Evolutionary conservation across 345 rosid species (phyloP).

Genomic region (Eucalyptus curtisii): DNA sequence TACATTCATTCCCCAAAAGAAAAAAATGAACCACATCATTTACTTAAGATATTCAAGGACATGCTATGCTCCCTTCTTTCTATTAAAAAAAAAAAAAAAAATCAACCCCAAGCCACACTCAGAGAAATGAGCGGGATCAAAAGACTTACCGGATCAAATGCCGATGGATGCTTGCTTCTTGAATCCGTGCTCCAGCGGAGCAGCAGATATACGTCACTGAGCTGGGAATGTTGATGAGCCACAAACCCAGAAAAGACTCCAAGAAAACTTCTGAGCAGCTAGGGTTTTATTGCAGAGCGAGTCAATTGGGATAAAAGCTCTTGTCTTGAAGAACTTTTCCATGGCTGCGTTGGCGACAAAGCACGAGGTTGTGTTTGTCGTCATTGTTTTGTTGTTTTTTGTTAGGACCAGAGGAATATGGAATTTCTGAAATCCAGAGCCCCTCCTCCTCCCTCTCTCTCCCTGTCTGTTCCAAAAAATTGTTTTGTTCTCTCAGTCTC

Average conservation of each 20-base stretch:
- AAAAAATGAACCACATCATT: neutral
- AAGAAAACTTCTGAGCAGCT: constrained; percentile 8
- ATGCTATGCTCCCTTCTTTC: neutral
- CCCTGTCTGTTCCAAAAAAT: neutral
- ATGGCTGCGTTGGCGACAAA: constrained; percentile 38
- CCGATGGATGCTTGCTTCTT: neutral
- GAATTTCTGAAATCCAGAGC: constrained; percentile 52
- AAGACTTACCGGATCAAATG: constrained; percentile 20
- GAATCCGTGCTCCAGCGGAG: neutral
- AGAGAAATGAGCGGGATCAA: neutral
- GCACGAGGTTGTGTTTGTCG: constrained; percentile 49
- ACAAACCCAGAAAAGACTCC: constrained; percentile 3
- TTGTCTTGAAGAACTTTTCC: constrained; percentile 15
- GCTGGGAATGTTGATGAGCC: constrained; percentile 8
- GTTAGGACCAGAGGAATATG: constrained; percentile 34
- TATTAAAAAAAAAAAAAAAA: neutral
- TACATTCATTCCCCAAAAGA: neutral
- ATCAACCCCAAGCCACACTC: neutral
- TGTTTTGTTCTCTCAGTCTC: neutral
- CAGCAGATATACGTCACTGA: constrained; percentile 6
- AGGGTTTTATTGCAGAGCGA: constrained; percentile 22
- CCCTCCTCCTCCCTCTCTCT: neutral
- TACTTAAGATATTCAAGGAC: neutral
- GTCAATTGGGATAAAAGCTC: constrained; percentile 11
- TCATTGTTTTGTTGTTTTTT: constrained; percentile 34